Evolutionary conservation across 805 yeast genomes (phyloP), one percentile per base, ranked within the genome.

Genomic region (Candida coquimbonensis): DNA sequence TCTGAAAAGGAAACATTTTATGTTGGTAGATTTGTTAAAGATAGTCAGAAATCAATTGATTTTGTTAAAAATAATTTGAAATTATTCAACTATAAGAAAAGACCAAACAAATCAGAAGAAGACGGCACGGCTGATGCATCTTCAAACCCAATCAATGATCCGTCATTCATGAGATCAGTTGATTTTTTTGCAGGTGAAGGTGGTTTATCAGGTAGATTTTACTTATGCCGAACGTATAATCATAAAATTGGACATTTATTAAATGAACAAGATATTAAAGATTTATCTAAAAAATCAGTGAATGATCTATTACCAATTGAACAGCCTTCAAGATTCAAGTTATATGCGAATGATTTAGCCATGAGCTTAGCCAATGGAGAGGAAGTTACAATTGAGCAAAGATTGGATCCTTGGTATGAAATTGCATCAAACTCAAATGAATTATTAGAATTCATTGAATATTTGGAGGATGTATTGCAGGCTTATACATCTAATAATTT

Each of bases 161-260:
- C 49, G 36, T 40, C 54, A 38, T 51, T 52, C 8, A 44, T 58
- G 31, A 52, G 63, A 46, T 31, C 58, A 9, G 7, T 59, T 17
- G 60, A 56, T 38, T 58, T 59, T 36, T 59, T 49, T 33, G 57
- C 58, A 6, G 63, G 63, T 38, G 61, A 56, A 41, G 54, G 53
- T 26, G 60, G 60, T 7, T 31, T 49, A 5, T 51, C 47, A 45
- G 63, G 63, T 8, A 50, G 61, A 17, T 59, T 53, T 43, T 56
- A 36, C 33, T 42, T 59, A 13, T 53, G 56, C 34, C 50, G 61
- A 36, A 47, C 57, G 6, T 55, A 54, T 12, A 53, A 50, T 37
- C 38, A 43, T 17, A 44, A 48, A 9, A 36, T 46, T 14, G 60
- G 58, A 27, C 51, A 51, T 7, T 44, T 56, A 24, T 21, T 53